A percentile compares a stretch with the other conserved stretches of the same genome.
These are phyloP conservation scores for Metroxylon sagu DNA, from an alignment of 176 grass and related monocot genomes.

Conservation along the genomic window DNA sequence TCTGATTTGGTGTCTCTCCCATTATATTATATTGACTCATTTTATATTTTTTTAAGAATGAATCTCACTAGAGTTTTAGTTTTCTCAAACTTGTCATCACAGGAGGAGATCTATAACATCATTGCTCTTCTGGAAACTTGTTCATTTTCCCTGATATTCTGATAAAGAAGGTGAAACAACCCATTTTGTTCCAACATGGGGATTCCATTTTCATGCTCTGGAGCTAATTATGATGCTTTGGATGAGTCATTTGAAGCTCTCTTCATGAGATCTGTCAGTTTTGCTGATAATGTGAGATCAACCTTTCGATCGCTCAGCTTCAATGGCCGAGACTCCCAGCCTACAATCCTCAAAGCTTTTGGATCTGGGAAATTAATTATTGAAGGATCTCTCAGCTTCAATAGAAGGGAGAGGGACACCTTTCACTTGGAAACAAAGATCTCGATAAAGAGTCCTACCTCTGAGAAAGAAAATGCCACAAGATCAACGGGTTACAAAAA, in stretches of 20 bases:
- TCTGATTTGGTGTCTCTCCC: too few species aligned
- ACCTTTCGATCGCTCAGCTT: conserved; percentile 44
- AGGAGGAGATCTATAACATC: too few species aligned
- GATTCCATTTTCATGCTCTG: neutral
- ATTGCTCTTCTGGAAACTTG: too few species aligned
- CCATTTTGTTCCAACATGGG: neutral
- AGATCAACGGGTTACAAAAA: conserved; percentile 20
- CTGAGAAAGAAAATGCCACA: conserved; percentile 17
- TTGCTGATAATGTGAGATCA: neutral
- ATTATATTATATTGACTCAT: too few species aligned
- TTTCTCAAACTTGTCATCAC: too few species aligned
- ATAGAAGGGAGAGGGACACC: conserved; percentile 35
- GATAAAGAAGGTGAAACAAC: too few species aligned
- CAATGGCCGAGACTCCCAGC: conserved; percentile 22
- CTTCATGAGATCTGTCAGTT: neutral
- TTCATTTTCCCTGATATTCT: too few species aligned
- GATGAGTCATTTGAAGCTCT: conserved; percentile 2
- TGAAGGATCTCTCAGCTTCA: conserved; percentile 53
- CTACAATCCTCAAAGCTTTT: conserved; percentile 8
- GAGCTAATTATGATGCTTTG: neutral
- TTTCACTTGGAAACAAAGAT: conserved; percentile 32
- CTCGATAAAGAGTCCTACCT: conserved; percentile 34
- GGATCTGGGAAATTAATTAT: conserved; percentile 28
- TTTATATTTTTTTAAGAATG: too few species aligned
- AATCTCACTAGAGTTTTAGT: too few species aligned